These are phyloP conservation scores for Boletellus emodensis DNA, from an alignment of 768 basidiomycete species.

Conservation along the genomic window DNA sequence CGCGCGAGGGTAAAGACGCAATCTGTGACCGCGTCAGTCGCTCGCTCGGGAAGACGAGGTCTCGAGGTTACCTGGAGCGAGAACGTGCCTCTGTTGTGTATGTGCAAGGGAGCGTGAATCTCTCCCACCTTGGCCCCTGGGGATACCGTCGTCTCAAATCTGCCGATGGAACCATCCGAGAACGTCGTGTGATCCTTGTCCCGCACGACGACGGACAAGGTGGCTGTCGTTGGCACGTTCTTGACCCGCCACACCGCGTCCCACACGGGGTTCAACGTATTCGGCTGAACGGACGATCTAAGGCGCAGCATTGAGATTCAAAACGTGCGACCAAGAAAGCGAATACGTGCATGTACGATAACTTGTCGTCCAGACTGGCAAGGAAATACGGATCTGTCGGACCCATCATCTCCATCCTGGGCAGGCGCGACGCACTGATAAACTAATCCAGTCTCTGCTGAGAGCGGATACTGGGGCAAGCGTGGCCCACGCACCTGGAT, in stretches of 20 bases:
- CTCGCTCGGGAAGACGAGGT: background rate
- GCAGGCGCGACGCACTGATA: constrained; percentile 65
- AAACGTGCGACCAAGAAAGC: background rate
- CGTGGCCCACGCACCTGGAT: constrained; percentile 42
- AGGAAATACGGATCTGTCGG: constrained; percentile 70
- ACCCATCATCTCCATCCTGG: constrained; percentile 65
- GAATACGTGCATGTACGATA: constrained; percentile 60
- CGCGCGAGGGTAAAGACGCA: constrained; percentile 46
- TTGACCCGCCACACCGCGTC: constrained; percentile 71
- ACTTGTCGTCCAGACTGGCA: constrained; percentile 57
- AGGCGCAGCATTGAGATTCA: background rate
- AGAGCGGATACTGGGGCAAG: background rate
- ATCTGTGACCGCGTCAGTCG: constrained; percentile 40
- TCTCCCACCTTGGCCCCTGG: constrained; percentile 62
- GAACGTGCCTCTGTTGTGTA: constrained; percentile 54
- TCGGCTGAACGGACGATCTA: constrained; percentile 62
- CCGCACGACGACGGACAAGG: constrained; percentile 54
- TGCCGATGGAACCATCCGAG: constrained; percentile 64
- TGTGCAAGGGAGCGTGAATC: constrained; percentile 51
- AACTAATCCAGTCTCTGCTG: constrained; percentile 41
- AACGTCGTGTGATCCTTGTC: constrained; percentile 62
- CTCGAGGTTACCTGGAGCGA: constrained; percentile 54
- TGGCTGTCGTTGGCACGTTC: constrained; percentile 66
- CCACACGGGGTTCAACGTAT: constrained; percentile 65
- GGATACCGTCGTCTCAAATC: constrained; percentile 48